phyloP scores from a whole-genome alignment of 345 rosid genomes.

The Euclidium syriacum region DNA sequence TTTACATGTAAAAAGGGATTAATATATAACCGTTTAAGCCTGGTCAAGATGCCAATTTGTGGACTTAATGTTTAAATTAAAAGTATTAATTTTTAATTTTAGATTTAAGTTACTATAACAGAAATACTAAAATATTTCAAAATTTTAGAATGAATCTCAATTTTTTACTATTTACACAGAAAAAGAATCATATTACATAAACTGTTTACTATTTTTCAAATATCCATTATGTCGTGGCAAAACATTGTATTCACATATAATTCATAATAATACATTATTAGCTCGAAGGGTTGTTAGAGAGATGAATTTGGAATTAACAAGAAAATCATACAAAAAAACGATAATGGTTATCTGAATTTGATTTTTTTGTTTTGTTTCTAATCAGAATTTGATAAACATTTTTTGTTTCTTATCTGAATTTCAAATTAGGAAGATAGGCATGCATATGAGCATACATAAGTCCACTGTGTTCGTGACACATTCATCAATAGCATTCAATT shows the following conservation, averaged over 20 bases:
- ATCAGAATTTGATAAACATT: not conserved
- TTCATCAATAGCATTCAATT: constrained; percentile 19
- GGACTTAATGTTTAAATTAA: too few relatives aligned
- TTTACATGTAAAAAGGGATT: too few relatives aligned
- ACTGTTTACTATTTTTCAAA: not conserved
- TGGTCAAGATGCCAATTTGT: too few relatives aligned
- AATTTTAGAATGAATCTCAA: too few relatives aligned
- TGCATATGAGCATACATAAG: not conserved
- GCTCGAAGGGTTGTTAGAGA: constrained; percentile 2
- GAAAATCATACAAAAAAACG: not conserved
- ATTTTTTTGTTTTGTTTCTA: not conserved
- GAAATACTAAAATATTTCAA: too few relatives aligned
- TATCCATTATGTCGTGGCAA: not conserved
- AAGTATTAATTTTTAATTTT: too few relatives aligned
- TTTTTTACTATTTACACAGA: too few relatives aligned
- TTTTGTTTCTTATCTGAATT: not conserved
- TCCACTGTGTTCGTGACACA: constrained; percentile 1
- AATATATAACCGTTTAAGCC: too few relatives aligned
- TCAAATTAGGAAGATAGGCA: not conserved
- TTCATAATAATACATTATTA: not conserved
- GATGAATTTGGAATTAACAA: not conserved
- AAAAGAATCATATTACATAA: not conserved
- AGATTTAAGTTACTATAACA: too few relatives aligned
- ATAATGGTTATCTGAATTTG: not conserved
- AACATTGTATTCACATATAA: not conserved